Evolutionary conservation across 2,329 filamentous ascomycete genomes (phyloP), one percentile per base, ranked within the genome.

Genomic region (Fusarium luffae): DNA sequence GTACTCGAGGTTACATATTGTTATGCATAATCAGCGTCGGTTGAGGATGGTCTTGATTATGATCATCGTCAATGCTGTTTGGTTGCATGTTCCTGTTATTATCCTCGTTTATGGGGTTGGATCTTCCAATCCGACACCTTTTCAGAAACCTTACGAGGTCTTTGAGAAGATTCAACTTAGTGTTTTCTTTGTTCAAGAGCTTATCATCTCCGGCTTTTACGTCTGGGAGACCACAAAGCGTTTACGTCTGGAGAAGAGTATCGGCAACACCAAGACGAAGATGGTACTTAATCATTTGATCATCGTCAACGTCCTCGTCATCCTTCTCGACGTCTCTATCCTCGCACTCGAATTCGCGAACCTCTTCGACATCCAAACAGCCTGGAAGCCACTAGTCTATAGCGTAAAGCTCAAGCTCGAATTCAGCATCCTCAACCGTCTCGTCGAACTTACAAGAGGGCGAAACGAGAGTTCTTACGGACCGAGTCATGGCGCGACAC

Each of bases 1-100:
- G 2, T 91, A 88, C 77, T 90, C 87, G 2, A 83, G 89, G 2
- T 80, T 90, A 3, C 87, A 90, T 71, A 81, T 91, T 4, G 82
- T 90, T 18, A 80, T 88, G 16, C 83, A 83, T 16, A 85, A 87
- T 79, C 67, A 82, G 25, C 77, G 77, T 4, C 76, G 84, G 4
- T 79, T 90, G 2, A 82, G 81, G 3, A 79, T 81, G 23, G 84
- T 88, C 0, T 80, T 89, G 4, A 79, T 69, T 58, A 88, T 90
- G 85, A 90, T 91, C 60, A 82, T 89, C 49, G 71, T 80, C 64
- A 83, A 89, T 70, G 82, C 82, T 5, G 66, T 88, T 21, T 71
- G 88, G 21, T 74, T 89, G 10, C 85, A 89, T 69, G 75, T 86
- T 0, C 84, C 85, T 2, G 85, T 86, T 4, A 86, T 84, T 0